Percentiles rank a stretch among this genome's conserved stretches.
phyloP scores from a whole-genome alignment of 2,329 filamentous ascomycete genomes.

The Sarocladium brachiariae region DNA sequence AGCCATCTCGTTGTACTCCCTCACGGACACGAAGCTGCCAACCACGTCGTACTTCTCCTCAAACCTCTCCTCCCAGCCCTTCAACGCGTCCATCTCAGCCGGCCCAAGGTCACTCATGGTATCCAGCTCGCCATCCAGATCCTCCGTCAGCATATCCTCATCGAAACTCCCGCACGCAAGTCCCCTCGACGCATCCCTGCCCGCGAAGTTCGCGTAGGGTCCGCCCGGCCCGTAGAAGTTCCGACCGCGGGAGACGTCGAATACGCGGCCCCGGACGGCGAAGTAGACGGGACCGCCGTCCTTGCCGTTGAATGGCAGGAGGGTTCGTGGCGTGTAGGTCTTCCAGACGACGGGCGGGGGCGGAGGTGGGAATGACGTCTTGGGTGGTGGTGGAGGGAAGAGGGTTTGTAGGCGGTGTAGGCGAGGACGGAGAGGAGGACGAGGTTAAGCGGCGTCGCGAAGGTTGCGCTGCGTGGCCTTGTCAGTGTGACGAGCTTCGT shows the following conservation, averaged over 20 bases:
- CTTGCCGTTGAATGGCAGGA: conserved; percentile 79
- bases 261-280: conserved; percentile 83
- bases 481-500: not conserved
- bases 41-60: conserved; percentile 93
- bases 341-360: conserved; percentile 53
- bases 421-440: conserved; percentile 28
- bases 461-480: not conserved
- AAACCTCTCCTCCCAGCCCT: conserved; percentile 92
- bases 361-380: conserved; percentile 42
- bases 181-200: conserved; percentile 81
- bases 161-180: conserved; percentile 91
- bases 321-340: conserved; percentile 68
- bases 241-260: conserved; percentile 78
- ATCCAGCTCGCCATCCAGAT: conserved; percentile 78
- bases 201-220: conserved; percentile 94
- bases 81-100: conserved; percentile 76
- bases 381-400: conserved; percentile 38
- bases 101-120: conserved; percentile 61
- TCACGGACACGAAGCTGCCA: conserved; percentile 64
- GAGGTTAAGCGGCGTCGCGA: conserved; percentile 15
- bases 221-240: conserved; percentile 97
- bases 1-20: conserved; percentile 24
- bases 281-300: conserved; percentile 74
- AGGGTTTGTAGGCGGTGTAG: conserved; percentile 53
- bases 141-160: conserved; percentile 87